Base-by-base conservation (phyloP, 2,329 filamentous ascomycete species). In the Nemania sp. region DNA sequence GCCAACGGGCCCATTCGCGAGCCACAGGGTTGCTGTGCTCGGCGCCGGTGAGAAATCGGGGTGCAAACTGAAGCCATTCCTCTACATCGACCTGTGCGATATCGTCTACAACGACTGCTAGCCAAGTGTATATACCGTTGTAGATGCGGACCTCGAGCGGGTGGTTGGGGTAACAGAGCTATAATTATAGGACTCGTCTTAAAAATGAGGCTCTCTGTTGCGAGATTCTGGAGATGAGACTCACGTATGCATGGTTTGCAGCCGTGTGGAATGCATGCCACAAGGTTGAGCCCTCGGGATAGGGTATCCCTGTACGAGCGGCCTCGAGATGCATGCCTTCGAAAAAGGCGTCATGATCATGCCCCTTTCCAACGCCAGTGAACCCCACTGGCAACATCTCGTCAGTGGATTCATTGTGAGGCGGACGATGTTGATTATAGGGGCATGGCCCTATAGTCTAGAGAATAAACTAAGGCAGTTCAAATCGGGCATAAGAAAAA, bases 111-210 rank as follows among this genome's bases (percentile, higher is more conserved):
- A 73, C 57, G 37, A 71, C 64, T 5, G 63, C 66, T 1, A 75
- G 50, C 60, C 71, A 72, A 13, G 73, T 73, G 47, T 68, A 69
- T n/a, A 75, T 70, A n/a, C 71, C 71, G 6, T 70, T 58, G 57
- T 71, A 72, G 32, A 75, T 59, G 37, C 71, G 71, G 18, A 71
- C 59, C 11, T 72, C 66, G 11, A 68, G 55, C 6, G 64, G 59
- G 18, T 63, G 64, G 2, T 37, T 45, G n/a, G 56, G 13, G 25
- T 35, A 63, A 29, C 53, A 57, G 34, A 60, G 15, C 57, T 60
- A 20, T 20, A n/a, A n/a, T n/a, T n/a, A 3, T 39, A n/a, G 3
- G 11, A 39, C 34, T 39, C 11, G 35, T 39, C 3, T 39, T n/a
- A 11, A 11, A 4, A 5, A 11, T 4, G 15, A 11, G 15, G 35